Percentiles rank a stretch among this genome's conserved stretches.
Conservation (phyloP, 2,329 filamentous ascomycete genomes). For the Aspergillus persii region DNA sequence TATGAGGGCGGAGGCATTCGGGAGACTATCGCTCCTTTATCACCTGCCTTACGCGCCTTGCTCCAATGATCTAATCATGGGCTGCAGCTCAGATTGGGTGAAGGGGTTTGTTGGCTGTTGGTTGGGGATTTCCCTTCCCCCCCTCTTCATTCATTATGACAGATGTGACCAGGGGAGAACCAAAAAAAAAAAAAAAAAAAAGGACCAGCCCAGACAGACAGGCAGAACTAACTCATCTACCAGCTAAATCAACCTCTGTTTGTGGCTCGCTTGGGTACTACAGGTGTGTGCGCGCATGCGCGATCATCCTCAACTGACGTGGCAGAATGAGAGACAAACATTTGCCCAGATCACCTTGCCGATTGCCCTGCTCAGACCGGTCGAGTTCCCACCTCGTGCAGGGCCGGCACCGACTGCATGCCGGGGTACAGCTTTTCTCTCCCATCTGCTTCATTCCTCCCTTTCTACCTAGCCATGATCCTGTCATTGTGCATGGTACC, state of each 20-base stretch:
- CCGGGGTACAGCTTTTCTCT: neutral
- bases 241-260: conserved; percentile 2
- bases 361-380: conserved; percentile 1
- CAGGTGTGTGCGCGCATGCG: conserved; percentile 11
- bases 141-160: too few relatives aligned
- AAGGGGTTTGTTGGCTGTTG: conserved; percentile 4
- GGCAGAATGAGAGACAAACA: conserved; percentile 15
- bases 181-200: neutral
- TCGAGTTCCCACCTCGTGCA: neutral
- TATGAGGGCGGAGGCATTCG: conserved; percentile 13
- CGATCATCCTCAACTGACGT: conserved; percentile 16
- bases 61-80: conserved; percentile 11
- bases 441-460: neutral
- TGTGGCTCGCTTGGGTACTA: conserved; percentile 16
- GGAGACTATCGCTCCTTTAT: conserved; percentile 17
- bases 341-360: conserved; percentile 2
- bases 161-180: neutral
- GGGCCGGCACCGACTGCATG: neutral
- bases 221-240: neutral
- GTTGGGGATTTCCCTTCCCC: neutral
- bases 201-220: neutral
- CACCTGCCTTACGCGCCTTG: conserved; percentile 12
- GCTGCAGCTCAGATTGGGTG: conserved; percentile 14
- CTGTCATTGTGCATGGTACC: conserved; percentile 6
- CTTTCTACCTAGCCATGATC: conserved; percentile 6